These are phyloP conservation scores for Petunia hybrid DNA, from an alignment of 305 asterid genomes.

Conservation along the genomic window DNA sequence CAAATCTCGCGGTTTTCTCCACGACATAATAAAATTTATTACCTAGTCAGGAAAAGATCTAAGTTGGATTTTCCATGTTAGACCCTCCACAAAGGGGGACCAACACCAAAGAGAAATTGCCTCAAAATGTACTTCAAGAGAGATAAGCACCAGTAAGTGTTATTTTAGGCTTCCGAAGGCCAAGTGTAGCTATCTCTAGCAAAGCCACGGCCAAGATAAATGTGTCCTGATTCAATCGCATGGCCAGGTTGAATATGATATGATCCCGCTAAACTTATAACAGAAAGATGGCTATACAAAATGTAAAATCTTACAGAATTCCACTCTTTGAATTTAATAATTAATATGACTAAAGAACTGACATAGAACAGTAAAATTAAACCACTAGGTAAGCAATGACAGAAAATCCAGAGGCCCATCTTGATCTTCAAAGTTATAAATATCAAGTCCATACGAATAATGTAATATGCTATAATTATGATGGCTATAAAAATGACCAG, in stretches of 20 bases:
- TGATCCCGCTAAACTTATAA: not conserved
- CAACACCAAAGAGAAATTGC: not conserved
- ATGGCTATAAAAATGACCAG: not conserved
- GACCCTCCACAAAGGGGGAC: not conserved
- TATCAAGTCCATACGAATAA: not conserved
- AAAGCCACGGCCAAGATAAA: conserved; percentile 11
- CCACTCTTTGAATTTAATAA: not conserved
- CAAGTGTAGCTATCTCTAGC: not conserved
- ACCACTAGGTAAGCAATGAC: not conserved
- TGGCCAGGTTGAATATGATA: not conserved
- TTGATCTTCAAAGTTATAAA: conserved; percentile 7
- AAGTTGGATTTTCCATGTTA: conserved; percentile 21
- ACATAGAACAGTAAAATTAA: not conserved
- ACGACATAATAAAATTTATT: too few relatives aligned
- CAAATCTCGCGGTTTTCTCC: too few relatives aligned
- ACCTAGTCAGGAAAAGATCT: not conserved
- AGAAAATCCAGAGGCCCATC: conserved; percentile 10
- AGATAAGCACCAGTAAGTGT: not conserved
- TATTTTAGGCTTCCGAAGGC: conserved; percentile 13
- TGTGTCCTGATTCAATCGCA: not conserved
- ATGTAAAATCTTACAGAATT: not conserved
- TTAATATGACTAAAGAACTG: not conserved
- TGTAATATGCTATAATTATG: not conserved
- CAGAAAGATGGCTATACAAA: not conserved
- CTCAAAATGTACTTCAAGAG: conserved; percentile 15